Evolutionary conservation across 2,329 filamentous ascomycete species (phyloP).

Genomic region (Alternaria ventricosa): DNA sequence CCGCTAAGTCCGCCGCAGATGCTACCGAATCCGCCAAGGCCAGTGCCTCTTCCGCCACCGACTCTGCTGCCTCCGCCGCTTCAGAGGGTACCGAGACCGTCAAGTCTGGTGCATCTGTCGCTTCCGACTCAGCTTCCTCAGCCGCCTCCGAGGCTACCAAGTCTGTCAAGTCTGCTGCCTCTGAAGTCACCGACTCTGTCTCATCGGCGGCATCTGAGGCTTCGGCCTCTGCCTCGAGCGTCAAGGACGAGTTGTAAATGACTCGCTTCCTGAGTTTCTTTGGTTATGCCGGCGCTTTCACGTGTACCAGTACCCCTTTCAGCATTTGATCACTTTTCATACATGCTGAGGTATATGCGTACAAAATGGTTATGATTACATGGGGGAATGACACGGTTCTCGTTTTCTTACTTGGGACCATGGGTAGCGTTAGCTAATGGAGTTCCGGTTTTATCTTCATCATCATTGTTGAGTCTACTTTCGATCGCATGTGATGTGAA

Average conservation of each 20-base stretch:
- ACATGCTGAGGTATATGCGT: conserved; percentile 25
- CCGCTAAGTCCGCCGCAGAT: conserved; percentile 44
- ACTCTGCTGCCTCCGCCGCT: conserved; percentile 42
- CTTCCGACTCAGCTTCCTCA: conserved; percentile 46
- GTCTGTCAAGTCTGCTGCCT: conserved; percentile 32
- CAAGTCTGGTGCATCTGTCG: conserved; percentile 47
- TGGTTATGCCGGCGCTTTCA: conserved; percentile 21
- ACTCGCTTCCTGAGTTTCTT: conserved; percentile 6
- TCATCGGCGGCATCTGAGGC: conserved; percentile 36
- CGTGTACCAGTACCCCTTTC: conserved; percentile 28
- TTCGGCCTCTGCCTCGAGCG: conserved; percentile 15
- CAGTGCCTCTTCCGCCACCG: conserved; percentile 48
- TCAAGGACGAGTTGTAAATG: conserved; percentile 79
- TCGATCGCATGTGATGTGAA: not conserved
- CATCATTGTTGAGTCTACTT: not conserved
- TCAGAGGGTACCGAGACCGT: conserved; percentile 44
- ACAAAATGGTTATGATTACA: conserved; percentile 36
- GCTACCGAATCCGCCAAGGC: conserved; percentile 52
- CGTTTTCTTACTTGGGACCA: conserved; percentile 14
- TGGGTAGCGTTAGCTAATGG: conserved; percentile 38
- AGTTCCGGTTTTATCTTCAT: conserved; percentile 34
- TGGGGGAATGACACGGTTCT: conserved; percentile 19
- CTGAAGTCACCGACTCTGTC: conserved; percentile 36
- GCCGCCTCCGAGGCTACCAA: conserved; percentile 44
- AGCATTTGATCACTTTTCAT: conserved; percentile 26